A percentile compares a stretch with the other conserved stretches of the same genome.
phyloP scores from a whole-genome alignment of 192 early-diverging fungal species.

The Helicostylum pulchrum region DNA sequence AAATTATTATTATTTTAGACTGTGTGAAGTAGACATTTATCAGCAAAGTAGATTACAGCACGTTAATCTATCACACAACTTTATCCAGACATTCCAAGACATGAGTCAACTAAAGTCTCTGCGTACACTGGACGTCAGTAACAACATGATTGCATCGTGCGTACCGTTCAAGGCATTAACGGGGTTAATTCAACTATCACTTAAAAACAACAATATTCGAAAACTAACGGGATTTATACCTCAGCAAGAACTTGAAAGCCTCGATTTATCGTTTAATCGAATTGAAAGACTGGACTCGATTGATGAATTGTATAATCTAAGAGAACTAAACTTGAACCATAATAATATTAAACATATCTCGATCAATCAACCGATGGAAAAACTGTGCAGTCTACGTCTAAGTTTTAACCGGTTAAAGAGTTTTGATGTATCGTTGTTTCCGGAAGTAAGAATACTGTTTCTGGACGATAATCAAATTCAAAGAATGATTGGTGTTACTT shows the following conservation, averaged over 20 bases:
- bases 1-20: neutral
- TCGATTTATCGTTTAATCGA: slow-evolving; percentile 44
- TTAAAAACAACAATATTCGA: slow-evolving; percentile 38
- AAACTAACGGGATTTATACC: neutral
- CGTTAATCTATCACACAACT: slow-evolving; percentile 41
- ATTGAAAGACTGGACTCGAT: slow-evolving; percentile 40
- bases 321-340: slow-evolving; percentile 40
- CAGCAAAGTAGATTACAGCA: slow-evolving; percentile 36
- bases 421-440: slow-evolving; percentile 41
- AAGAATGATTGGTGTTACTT: slow-evolving; percentile 35
- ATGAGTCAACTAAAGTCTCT: slow-evolving; percentile 8
- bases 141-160: slow-evolving; percentile 40
- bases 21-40: slow-evolving; percentile 37
- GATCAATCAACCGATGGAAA: slow-evolving; percentile 31
- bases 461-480: slow-evolving; percentile 46
- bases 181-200: slow-evolving; percentile 33
- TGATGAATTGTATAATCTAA: slow-evolving; percentile 34
- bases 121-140: slow-evolving; percentile 37
- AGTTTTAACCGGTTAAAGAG: slow-evolving; percentile 39
- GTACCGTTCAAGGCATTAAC: slow-evolving; percentile 38
- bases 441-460: slow-evolving; percentile 40
- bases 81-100: slow-evolving; percentile 37
- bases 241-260: slow-evolving; percentile 29
- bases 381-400: slow-evolving; percentile 35
- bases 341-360: slow-evolving; percentile 46